phyloP scores from a whole-genome alignment of 116 monocot genomes.

The Iris pallida region DNA sequence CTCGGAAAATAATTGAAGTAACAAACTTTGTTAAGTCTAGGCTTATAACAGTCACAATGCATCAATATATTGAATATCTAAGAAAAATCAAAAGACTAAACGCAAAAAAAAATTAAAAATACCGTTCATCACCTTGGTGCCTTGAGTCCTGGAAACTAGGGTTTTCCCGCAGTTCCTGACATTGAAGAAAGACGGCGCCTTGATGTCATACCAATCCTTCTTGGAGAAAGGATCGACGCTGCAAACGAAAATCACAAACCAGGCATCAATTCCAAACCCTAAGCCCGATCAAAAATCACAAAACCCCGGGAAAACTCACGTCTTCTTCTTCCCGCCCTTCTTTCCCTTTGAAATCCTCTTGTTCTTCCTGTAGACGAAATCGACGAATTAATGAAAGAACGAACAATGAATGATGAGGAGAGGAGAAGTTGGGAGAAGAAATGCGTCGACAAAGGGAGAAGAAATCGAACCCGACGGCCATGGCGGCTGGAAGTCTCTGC shows the following conservation, averaged over 20 bases:
- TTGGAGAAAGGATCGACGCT: conserved; percentile 90
- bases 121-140: conserved; percentile 58
- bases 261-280: no score
- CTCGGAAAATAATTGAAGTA: no score
- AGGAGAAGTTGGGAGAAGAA: background rate
- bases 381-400: no score
- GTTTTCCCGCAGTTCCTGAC: conserved; percentile 77
- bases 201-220: conserved; percentile 98
- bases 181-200: conserved; percentile 71
- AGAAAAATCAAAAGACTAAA: no score
- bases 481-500: background rate
- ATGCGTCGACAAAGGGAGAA: background rate
- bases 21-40: no score
- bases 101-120: no score
- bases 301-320: conserved; percentile 18
- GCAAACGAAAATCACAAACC: conserved; percentile 2
- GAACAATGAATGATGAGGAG: background rate
- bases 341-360: conserved; percentile 95
- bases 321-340: conserved; percentile 92
- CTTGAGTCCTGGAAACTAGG: conserved; percentile 90
- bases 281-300: background rate
- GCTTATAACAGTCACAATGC: no score
- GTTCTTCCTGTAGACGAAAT: conserved; percentile 43
- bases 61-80: no score
- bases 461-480: background rate